Conservation (phyloP, 495 filamentous ascomycete genomes). For the Penicillium cinerascens region DNA sequence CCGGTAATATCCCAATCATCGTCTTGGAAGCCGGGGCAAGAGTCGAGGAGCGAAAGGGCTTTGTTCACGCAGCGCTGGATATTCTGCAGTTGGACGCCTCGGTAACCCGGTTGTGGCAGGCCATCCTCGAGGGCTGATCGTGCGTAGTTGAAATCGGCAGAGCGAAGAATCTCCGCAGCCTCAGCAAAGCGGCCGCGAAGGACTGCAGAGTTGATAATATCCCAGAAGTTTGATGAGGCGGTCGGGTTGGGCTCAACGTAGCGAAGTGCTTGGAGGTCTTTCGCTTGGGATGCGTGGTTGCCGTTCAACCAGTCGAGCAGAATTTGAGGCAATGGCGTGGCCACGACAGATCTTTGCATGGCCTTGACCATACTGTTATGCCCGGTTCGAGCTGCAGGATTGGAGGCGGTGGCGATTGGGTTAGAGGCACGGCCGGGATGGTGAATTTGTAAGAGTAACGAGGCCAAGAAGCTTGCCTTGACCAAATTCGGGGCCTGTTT, state of each 20-base stretch:
- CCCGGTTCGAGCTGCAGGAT: conserved; percentile 19
- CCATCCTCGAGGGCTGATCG: conserved; percentile 55
- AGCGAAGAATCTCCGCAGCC: conserved; percentile 59
- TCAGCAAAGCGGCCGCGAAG: conserved; percentile 67
- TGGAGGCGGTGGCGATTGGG: conserved; percentile 25
- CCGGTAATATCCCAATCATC: conserved; percentile 73
- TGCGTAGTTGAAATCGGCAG: conserved; percentile 72
- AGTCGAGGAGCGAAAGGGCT: conserved; percentile 60
- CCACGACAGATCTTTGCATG: conserved; percentile 34
- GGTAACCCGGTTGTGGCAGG: conserved; percentile 60
- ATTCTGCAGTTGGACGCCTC: conserved; percentile 65
- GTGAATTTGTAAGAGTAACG: conserved; percentile 68
- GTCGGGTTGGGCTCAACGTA: conserved; percentile 65
- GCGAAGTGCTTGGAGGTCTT: conserved; percentile 57
- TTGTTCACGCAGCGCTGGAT: conserved; percentile 65
- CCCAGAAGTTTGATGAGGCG: conserved; percentile 74
- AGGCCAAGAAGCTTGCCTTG: conserved; percentile 71
- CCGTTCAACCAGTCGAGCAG: conserved; percentile 75
- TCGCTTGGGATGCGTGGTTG: conserved; percentile 59
- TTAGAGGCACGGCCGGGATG: conserved; percentile 53
- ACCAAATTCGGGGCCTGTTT: conserved; percentile 54
- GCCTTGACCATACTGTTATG: conserved; percentile 31
- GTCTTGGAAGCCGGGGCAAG: conserved; percentile 61
- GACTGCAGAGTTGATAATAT: conserved; percentile 61
- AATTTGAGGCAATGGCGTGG: conserved; percentile 61